Conservation (phyloP, 2,329 filamentous ascomycete genomes). For the Hymenoscyphus occultus region DNA sequence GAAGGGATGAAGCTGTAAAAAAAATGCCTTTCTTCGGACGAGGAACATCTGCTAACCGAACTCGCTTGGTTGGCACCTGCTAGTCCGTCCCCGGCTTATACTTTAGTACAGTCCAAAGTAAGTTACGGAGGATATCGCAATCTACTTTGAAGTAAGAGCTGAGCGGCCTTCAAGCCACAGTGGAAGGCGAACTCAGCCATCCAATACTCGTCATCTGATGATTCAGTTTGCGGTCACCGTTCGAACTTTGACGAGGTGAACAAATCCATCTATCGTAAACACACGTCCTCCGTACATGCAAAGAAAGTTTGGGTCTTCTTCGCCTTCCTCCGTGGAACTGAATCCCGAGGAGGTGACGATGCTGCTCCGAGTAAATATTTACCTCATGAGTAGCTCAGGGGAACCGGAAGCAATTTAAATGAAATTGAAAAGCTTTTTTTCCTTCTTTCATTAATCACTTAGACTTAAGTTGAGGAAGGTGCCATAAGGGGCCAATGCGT, state of each 20-base stretch:
- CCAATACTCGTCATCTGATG: conserved; percentile 1
- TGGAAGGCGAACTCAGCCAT: not conserved
- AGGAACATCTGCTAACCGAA: not conserved
- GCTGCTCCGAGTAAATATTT: not conserved
- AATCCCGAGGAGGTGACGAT: not conserved
- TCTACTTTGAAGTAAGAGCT: not conserved
- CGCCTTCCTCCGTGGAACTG: not conserved
- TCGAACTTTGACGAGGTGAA: not conserved
- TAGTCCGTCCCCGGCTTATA: not conserved
- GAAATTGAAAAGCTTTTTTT: not conserved
- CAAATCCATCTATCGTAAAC: not conserved
- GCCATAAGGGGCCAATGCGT: not conserved
- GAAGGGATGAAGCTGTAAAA: not conserved
- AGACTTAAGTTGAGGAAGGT: conserved; percentile 1
- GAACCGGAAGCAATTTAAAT: not conserved
- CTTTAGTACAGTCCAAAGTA: not conserved
- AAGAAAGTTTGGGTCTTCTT: not conserved
- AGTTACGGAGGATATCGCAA: not conserved
- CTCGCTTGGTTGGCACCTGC: not conserved
- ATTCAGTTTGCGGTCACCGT: not conserved
- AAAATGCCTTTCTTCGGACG: not conserved
- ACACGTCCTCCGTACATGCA: not conserved
- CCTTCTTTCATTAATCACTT: not conserved
- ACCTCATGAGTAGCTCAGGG: not conserved
- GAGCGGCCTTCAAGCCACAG: not conserved